Evolutionary conservation across 2,329 filamentous ascomycete genomes (phyloP), one percentile per base, ranked within the genome.

Genomic region (Phoma sp.): DNA sequence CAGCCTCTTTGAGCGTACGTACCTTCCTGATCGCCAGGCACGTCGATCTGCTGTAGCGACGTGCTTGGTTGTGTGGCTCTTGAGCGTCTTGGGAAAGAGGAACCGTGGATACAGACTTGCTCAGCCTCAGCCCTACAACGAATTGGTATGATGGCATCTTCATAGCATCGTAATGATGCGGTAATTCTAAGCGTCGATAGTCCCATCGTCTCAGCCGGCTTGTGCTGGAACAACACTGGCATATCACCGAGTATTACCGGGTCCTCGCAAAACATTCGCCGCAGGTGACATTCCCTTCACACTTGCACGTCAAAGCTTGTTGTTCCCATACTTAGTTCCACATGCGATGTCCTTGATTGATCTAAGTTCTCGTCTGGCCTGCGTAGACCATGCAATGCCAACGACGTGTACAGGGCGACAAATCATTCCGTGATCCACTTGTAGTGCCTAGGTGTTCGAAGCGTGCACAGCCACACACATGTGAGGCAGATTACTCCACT

Each of bases 391-490:
- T 55, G 53, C 57, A 52, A 42, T 60, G 18, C 18, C 18, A 18
- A 18, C 18, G 18, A 18, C 18, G 18, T 18, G 18, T 18, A 18
- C 18, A 18, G 2, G 2, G 18, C 1, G 18, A 18, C 18, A 18
- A 18, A 18, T 18, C 54, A 58, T 56, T 42, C 39, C 7, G 37
- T 11, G 30, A 4, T 37, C 33, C 44, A 43, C 35, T 36, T 45
- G 23, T 33, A 41, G 14, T 46, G 9, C 6, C 27, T 2, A 29
- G 27, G 27, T 29, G 22, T 24, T 14, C 36, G 41, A 23, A 30
- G 18, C 51, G 44, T 61, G 64, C 66, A 65, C 66, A 63, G 61
- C 64, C 65, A 63, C 59, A 37, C 49, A 42, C 42, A n/a, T 45
- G 42, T 46, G 50, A 70, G 68, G 67, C 67, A 67, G 35, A 51